Base-by-base conservation (phyloP, 2,329 filamentous ascomycete species). In the Scytalidium lignicola region DNA sequence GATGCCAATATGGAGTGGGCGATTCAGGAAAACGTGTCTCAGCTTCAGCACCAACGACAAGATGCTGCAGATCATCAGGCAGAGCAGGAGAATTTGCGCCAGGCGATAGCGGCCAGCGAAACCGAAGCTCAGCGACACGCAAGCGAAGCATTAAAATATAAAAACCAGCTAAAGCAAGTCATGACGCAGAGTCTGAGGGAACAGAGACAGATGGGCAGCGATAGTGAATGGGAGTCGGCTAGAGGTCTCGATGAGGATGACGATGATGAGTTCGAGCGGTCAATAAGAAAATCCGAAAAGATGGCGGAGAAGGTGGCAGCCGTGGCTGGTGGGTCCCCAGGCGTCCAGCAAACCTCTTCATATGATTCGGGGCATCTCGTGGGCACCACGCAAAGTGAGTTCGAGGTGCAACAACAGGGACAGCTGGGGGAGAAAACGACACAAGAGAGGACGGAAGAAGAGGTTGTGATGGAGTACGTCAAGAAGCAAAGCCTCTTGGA, bases 401-500 rank as follows among this genome's bases (percentile, higher is more conserved):
- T 52, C 53, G 44, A 53, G 49, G 51, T 40, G 51, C 51, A 51
- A 51, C 49, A 57, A 49, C 49, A 46, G 49, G 49, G 45, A 43
- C 29, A 47, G 43, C 41, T 32, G 45, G 41, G 19, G 42, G 40
- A 48, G 44, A 42, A n/a, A 53, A 46, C 0, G 76, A 78, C 15
- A 80, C 85, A 55, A 22, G 64, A 70, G 47, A 72, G 66, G 58
- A 78, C 74, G 0, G 85, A 90, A 60, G 85, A 90, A 62, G 79
- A 88, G 50, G 80, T 86, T 50, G 78, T 90, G 12, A 66, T 90
- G 64, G 85, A 89, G 60, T 89, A 87, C 63, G 75, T 89, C 46
- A 86, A 85, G 72, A 85, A 82, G 70, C 85, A 89, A 69, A 88
- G 84, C 62, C 62, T 88, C 40, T 75, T 79, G 1, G 86, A 90